Percentiles rank a stretch among this genome's conserved stretches.
Conservation (phyloP, 2,329 filamentous ascomycete species). For the Trichoderma sp. region DNA sequence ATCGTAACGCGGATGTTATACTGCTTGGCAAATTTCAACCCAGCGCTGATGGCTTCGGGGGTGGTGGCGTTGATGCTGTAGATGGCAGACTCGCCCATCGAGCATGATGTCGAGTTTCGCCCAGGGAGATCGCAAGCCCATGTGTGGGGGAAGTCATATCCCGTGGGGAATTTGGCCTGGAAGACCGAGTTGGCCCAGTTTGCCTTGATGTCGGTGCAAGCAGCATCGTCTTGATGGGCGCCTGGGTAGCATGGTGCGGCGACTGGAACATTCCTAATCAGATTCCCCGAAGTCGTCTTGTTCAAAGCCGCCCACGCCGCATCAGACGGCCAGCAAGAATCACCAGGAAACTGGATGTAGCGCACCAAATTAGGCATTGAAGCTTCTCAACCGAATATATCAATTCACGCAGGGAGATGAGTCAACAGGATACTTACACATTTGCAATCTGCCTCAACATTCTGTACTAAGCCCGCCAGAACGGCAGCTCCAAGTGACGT, state of each 20-base stretch:
- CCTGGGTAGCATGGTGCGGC: background rate
- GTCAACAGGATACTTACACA: background rate
- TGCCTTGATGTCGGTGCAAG: background rate
- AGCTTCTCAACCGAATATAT: background rate
- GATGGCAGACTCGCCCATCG: background rate
- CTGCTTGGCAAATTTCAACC: no score
- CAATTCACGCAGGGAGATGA: background rate
- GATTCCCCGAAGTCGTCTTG: background rate
- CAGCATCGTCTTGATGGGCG: background rate
- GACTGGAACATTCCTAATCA: background rate
- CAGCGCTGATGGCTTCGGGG: no score
- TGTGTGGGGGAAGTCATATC: background rate
- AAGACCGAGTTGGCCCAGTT: background rate
- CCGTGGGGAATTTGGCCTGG: background rate
- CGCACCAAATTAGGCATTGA: background rate
- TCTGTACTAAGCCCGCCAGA: no score
- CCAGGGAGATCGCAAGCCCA: background rate
- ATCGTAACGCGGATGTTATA: no score
- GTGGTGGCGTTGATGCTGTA: background rate
- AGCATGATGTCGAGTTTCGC: background rate
- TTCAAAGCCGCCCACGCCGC: background rate
- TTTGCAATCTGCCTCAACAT: background rate
- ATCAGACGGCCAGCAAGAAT: background rate
- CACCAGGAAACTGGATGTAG: background rate
- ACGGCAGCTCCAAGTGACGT: no score